A percentile compares a stretch with the other conserved stretches of the same genome.
Evolutionary conservation across 2,329 filamentous ascomycete species (phyloP).

Genomic region (Rutstroemia sydowiana): DNA sequence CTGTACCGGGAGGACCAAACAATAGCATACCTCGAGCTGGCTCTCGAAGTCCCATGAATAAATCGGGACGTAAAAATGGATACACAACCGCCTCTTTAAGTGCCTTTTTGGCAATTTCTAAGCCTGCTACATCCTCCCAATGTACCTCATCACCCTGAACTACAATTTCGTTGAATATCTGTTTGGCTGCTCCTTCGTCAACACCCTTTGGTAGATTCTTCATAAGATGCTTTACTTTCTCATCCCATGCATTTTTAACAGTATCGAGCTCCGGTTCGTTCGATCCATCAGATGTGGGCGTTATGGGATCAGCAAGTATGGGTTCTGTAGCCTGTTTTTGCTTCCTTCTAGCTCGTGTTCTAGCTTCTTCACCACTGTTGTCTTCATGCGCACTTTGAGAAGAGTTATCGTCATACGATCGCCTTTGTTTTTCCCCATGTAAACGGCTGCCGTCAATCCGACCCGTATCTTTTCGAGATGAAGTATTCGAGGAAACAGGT

Average conservation of each 20-base stretch:
- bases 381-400: constrained; percentile 29
- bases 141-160: constrained; percentile 90
- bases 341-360: constrained; percentile 23
- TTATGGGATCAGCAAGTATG: constrained; percentile 32
- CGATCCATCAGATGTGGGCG: constrained; percentile 41
- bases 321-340: constrained; percentile 30
- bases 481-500: constrained; percentile 29
- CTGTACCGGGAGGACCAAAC: constrained; percentile 94
- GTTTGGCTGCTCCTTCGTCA: constrained; percentile 74
- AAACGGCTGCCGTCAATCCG: constrained; percentile 20
- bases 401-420: constrained; percentile 23
- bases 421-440: constrained; percentile 18
- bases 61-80: constrained; percentile 86
- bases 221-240: constrained; percentile 56
- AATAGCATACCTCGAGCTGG: constrained; percentile 91
- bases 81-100: constrained; percentile 96
- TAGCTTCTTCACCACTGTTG: constrained; percentile 23
- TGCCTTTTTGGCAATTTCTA: constrained; percentile 84
- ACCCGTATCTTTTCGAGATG: constrained; percentile 23
- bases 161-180: constrained; percentile 94
- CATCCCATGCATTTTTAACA: constrained; percentile 49
- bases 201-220: constrained; percentile 75
- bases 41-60: constrained; percentile 93
- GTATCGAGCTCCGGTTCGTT: constrained; percentile 35
- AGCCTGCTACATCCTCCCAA: constrained; percentile 87